Percentiles rank a stretch among this genome's conserved stretches.
These are phyloP conservation scores for Lycium ferocissimum DNA, from an alignment of 257 asterid species.

Conservation along the genomic window DNA sequence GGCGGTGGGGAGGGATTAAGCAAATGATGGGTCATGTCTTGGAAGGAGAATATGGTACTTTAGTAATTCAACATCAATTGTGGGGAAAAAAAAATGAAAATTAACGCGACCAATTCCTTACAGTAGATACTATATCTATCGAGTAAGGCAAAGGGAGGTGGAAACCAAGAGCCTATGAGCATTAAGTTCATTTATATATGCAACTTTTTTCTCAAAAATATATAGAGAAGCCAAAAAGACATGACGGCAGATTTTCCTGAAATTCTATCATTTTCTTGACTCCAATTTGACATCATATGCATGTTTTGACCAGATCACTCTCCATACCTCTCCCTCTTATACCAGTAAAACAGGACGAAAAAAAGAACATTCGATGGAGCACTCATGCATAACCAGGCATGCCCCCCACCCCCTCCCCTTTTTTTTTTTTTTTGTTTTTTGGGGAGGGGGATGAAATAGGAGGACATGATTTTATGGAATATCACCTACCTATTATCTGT, in stretches of 20 bases:
- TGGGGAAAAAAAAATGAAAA: not conserved
- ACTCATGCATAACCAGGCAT: not conserved
- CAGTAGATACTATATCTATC: conserved; percentile 13
- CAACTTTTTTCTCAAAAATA: not conserved
- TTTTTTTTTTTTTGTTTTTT: not conserved
- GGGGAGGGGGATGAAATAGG: not conserved
- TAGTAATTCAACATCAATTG: not conserved
- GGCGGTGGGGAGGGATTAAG: not conserved
- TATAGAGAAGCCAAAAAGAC: not conserved
- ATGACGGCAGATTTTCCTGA: not conserved
- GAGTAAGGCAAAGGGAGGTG: not conserved
- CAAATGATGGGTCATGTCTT: conserved; percentile 18
- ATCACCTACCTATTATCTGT: not conserved
- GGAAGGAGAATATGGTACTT: conserved; percentile 11
- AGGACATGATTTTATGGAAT: conserved; percentile 12
- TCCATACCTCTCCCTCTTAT: not conserved
- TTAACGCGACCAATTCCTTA: not conserved
- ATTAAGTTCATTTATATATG: not conserved
- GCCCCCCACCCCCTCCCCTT: too few relatives aligned
- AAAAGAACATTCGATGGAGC: not conserved
- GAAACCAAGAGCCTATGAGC: conserved; percentile 1
- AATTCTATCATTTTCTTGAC: not conserved
- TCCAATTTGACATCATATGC: not conserved
- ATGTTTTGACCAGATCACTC: not conserved
- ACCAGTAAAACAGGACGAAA: not conserved